Percentiles rank a stretch among this genome's conserved stretches.
These are phyloP conservation scores for Thermomyces lanuginosus DNA, from an alignment of 2,329 filamentous ascomycete genomes.

Conservation along the genomic window DNA sequence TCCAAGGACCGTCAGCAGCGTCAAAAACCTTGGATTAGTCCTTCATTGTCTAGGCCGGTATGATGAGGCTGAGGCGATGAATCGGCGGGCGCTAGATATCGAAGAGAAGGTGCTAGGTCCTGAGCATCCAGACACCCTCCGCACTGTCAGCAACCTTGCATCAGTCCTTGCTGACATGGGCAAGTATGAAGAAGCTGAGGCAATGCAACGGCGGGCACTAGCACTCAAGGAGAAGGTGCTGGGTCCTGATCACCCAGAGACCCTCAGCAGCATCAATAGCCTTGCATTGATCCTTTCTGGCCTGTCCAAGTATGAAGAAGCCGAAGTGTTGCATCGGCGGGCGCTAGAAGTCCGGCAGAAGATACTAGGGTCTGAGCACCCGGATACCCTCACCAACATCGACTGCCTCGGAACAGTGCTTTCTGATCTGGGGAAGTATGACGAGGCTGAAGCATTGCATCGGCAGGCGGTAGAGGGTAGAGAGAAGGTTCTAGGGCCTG, in stretches of 20 bases:
- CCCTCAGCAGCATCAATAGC: slow-evolving; percentile 8
- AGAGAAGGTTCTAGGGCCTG: slow-evolving; percentile 6
- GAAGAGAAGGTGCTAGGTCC: slow-evolving; percentile 2
- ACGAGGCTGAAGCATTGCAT: neutral
- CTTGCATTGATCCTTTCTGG: slow-evolving; percentile 5
- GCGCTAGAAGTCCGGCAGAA: slow-evolving; percentile 7
- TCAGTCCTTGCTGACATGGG: neutral
- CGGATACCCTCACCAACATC: slow-evolving; percentile 4
- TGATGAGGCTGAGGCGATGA: slow-evolving; percentile 9
- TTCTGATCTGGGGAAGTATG: neutral
- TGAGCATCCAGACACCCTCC: slow-evolving; percentile 7
- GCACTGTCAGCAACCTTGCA: slow-evolving; percentile 4
- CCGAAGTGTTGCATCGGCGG: slow-evolving; percentile 8
- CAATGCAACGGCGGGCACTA: slow-evolving; percentile 1
- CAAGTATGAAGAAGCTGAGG: slow-evolving; percentile 2
- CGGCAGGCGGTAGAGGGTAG: slow-evolving; percentile 9
- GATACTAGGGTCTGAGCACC: slow-evolving; percentile 10
- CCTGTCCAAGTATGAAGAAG: slow-evolving; percentile 8
- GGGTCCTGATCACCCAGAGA: slow-evolving; percentile 8
- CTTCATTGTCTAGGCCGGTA: slow-evolving; percentile 7
- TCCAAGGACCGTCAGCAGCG: slow-evolving; percentile 8
- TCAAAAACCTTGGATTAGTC: slow-evolving; percentile 7
- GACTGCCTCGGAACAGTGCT: neutral
- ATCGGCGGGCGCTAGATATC: slow-evolving; percentile 4
- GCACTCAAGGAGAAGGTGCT: slow-evolving; percentile 3